Percentiles rank a stretch among this genome's conserved stretches.
Evolutionary conservation across 352 stramenopile species (phyloP).

Genomic region (Thalassiosira hispida): DNA sequence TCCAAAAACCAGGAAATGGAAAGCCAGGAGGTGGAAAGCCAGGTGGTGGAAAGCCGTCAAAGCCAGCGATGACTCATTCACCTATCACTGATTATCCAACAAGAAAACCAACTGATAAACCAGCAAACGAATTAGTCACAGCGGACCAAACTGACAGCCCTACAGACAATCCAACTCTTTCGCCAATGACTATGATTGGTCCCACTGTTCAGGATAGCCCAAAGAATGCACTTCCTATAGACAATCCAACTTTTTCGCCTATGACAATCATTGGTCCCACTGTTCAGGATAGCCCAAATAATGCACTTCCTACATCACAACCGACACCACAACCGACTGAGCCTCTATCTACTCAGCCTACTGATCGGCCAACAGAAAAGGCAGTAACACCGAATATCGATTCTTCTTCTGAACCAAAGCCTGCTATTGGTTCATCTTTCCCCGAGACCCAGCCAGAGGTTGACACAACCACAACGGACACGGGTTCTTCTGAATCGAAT

Average conservation of each 20-base stretch:
- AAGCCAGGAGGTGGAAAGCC: conserved; percentile 26
- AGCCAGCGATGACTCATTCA: conserved; percentile 27
- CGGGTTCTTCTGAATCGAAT: background rate
- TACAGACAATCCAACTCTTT: conserved; percentile 16
- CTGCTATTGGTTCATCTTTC: conserved; percentile 13
- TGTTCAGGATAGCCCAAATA: background rate
- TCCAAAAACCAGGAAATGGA: conserved; percentile 17
- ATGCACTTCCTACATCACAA: conserved; percentile 7
- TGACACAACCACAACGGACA: background rate
- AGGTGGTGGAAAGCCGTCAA: conserved; percentile 16
- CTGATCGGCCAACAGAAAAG: background rate
- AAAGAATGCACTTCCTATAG: conserved; percentile 7
- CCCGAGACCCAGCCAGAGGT: background rate
- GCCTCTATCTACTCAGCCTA: conserved; percentile 7
- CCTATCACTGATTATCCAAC: conserved; percentile 23
- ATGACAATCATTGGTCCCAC: conserved; percentile 7
- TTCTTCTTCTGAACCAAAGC: background rate
- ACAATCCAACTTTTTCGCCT: conserved; percentile 10
- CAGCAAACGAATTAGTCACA: conserved; percentile 3
- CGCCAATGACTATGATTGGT: conserved; percentile 7
- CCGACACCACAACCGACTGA: conserved; percentile 8
- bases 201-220: background rate
- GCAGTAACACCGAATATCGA: background rate
- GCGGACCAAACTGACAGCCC: background rate
- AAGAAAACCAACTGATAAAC: conserved; percentile 19